Evolutionary conservation across 106 monocot genomes (phyloP).

Genomic region (Dactylorhiza incarnata): DNA sequence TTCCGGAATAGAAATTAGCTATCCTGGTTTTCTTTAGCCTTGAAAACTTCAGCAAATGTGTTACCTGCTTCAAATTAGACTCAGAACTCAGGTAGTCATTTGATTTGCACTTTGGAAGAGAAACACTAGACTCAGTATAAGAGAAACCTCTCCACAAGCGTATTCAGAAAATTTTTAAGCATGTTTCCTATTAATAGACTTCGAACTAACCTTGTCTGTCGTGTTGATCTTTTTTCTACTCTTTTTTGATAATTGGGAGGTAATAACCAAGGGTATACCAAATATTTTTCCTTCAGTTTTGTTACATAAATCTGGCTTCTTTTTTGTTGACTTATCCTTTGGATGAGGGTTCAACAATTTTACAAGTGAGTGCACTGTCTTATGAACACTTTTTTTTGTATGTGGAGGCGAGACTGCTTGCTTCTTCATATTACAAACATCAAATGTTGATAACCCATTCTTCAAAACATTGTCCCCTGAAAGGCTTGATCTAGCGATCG

Average conservation of each 20-base stretch:
- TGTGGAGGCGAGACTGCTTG: slow-evolving; percentile 12
- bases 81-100: slow-evolving; percentile 18
- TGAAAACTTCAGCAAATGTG: slow-evolving; percentile 21
- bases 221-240: slow-evolving; percentile 22
- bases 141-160: slow-evolving; percentile 26
- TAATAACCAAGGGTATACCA: slow-evolving; percentile 4
- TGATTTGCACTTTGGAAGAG: slow-evolving; percentile 24
- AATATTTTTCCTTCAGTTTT: slow-evolving; percentile 21
- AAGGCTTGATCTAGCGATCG: slow-evolving; percentile 25
- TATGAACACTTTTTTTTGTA: slow-evolving; percentile 21
- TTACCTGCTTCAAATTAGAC: slow-evolving; percentile 28
- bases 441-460: slow-evolving; percentile 7
- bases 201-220: slow-evolving; percentile 36
- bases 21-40: slow-evolving; percentile 38
- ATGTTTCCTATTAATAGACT: slow-evolving; percentile 30
- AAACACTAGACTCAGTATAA: slow-evolving; percentile 21
- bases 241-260: slow-evolving; percentile 40
- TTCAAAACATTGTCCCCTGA: slow-evolving; percentile 15
- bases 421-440: slow-evolving; percentile 17
- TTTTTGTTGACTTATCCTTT: slow-evolving; percentile 20
- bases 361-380: slow-evolving; percentile 18
- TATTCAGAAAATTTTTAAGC: slow-evolving; percentile 17
- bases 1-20: slow-evolving; percentile 7
- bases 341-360: slow-evolving; percentile 21
- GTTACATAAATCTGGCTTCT: slow-evolving; percentile 15